phyloP scores from a whole-genome alignment of 2,329 filamentous ascomycete species.

The Botrytis tulipae region DNA sequence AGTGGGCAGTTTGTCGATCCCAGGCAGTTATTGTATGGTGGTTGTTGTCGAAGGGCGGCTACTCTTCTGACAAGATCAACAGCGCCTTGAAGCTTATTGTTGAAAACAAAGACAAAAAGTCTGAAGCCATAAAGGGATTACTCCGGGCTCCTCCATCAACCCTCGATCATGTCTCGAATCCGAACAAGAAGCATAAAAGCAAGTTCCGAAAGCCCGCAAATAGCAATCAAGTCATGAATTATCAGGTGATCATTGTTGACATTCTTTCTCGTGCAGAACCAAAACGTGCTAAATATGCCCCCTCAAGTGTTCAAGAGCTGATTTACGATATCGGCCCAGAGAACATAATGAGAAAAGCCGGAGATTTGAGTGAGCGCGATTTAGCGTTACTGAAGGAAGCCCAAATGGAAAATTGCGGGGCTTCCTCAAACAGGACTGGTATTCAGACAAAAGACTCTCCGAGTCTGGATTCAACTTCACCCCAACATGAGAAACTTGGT shows the following conservation, averaged over 20 bases:
- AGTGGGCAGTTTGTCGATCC: neutral
- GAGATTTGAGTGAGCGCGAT: neutral
- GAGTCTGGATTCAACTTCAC: neutral
- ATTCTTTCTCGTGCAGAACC: neutral
- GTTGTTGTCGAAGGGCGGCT: neutral
- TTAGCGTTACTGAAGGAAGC: neutral
- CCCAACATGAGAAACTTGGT: neutral
- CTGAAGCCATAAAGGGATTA: neutral
- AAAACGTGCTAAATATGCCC: neutral
- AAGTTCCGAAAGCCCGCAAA: neutral
- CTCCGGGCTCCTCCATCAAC: neutral
- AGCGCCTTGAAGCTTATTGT: neutral
- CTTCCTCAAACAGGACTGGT: fast-evolving
- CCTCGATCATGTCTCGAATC: neutral
- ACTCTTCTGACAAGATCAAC: neutral
- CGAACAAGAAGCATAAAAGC: neutral
- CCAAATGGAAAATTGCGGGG: neutral
- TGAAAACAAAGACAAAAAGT: neutral
- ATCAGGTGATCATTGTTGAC: neutral
- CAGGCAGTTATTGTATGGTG: neutral
- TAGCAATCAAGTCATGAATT: too few relatives aligned
- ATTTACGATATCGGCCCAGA: neutral
- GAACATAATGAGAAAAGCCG: neutral
- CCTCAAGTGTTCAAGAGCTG: neutral
- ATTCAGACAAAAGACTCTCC: neutral